Base-by-base conservation (phyloP, 352 stramenopile species). In the Globisporangium okanoganense region DNA sequence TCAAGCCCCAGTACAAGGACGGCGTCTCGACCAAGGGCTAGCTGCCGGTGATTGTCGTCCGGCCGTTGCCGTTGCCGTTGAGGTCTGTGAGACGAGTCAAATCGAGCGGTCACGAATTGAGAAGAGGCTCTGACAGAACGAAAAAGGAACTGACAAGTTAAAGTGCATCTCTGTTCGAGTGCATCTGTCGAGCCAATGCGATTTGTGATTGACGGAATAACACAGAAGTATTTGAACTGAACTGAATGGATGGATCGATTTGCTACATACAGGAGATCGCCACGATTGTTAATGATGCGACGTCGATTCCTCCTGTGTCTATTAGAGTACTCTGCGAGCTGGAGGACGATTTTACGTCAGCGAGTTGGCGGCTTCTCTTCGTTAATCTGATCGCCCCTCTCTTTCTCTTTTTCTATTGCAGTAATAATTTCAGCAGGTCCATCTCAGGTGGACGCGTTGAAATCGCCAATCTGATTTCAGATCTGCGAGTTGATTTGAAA, bases 1-100 rank as follows among this genome's bases (percentile, higher is more conserved):
- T 95, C 35, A 92, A 94, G 66, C 77, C 84, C 33, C 84, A 95
- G 67, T 93, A 92, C 82, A 95, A 95, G 70, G 83, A 91, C 67
- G 70, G 72, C 18, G 70, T 79, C 25, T 70, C 70, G 20, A 70
- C 61, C 53, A 81, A 77, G 35, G 56, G 65, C 33, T 78, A 77
- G 13, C 24, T 41, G 24, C n/a, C n/a, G n/a, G n/a, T n/a, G n/a
- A n/a, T n/a, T n/a, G n/a, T n/a, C n/a, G n/a, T n/a, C n/a, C n/a
- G n/a, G n/a, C n/a, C n/a, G n/a, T n/a, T n/a, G n/a, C n/a, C n/a
- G n/a, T n/a, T n/a, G n/a, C n/a, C n/a, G n/a, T n/a, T n/a, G n/a
- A n/a, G n/a, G n/a, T n/a, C n/a, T n/a, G n/a, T n/a, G n/a, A n/a
- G n/a, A n/a, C n/a, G n/a, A n/a, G n/a, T n/a, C n/a, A n/a, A n/a